Percentiles rank a stretch among this genome's conserved stretches.
phyloP scores from a whole-genome alignment of 345 rosid genomes.

The Melaleuca quinquenervia region DNA sequence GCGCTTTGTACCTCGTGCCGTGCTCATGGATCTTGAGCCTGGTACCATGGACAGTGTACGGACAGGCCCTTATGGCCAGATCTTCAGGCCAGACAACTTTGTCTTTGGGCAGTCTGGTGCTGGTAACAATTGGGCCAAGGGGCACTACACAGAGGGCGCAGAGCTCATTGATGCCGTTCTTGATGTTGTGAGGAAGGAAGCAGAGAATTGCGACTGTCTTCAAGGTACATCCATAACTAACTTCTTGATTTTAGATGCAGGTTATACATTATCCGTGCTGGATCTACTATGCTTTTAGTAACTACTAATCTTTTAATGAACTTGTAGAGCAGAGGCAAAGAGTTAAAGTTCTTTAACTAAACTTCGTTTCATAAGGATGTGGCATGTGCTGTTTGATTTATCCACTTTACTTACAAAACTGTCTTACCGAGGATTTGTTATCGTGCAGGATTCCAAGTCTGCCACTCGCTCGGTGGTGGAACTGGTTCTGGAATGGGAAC shows the following conservation, averaged over 20 bases:
- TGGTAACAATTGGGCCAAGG: conserved; percentile 24
- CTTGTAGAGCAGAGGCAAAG: neutral
- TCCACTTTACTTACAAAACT: neutral
- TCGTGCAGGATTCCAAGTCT: conserved; percentile 16
- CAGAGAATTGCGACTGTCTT: conserved; percentile 26
- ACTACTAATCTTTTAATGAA: neutral
- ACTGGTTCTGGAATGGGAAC: conserved; percentile 29
- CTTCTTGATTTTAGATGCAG: neutral
- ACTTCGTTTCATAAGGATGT: neutral
- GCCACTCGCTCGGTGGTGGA: conserved; percentile 25
- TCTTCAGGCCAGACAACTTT: conserved; percentile 18
- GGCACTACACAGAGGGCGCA: conserved; percentile 23
- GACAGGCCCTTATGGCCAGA: conserved; percentile 19
- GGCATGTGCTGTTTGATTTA: neutral
- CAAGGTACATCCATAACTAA: conserved; percentile 5
- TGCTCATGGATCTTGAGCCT: conserved; percentile 27
- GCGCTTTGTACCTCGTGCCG: conserved; percentile 21
- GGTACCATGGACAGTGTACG: conserved; percentile 28
- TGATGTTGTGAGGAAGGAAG: conserved; percentile 26
- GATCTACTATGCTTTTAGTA: neutral
- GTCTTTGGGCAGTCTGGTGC: conserved; percentile 24
- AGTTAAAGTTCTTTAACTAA: neutral
- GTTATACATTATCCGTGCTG: neutral
- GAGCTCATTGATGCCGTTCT: conserved; percentile 24
- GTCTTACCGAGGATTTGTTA: neutral